Conservation (phyloP, 345 rosid species). For the Salix dunnii region DNA sequence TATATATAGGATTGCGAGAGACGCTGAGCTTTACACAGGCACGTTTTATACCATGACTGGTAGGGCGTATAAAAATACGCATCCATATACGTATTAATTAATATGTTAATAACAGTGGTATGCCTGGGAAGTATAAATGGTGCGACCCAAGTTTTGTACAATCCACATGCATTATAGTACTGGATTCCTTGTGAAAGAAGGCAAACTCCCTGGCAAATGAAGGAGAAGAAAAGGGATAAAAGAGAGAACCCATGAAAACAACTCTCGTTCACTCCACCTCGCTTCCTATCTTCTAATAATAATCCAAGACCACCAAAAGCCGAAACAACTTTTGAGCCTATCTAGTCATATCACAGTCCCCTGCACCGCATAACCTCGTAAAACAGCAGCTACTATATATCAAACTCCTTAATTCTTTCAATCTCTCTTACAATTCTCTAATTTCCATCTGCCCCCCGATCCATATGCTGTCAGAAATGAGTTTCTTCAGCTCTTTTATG, state of each 20-base stretch:
- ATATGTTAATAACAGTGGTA: background rate
- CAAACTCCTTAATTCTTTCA: background rate
- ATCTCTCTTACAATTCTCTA: background rate
- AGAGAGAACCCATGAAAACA: background rate
- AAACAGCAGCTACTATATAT: background rate
- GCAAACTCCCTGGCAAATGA: background rate
- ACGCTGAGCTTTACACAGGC: too few relatives aligned
- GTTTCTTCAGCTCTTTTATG: background rate
- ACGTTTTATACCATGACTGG: too few relatives aligned
- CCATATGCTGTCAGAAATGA: background rate
- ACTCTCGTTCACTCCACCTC: constrained; percentile 20
- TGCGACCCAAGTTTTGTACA: constrained; percentile 25
- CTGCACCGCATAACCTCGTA: constrained; percentile 22
- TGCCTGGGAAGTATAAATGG: background rate
- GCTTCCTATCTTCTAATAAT: background rate
- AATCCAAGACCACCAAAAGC: background rate
- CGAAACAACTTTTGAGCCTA: background rate
- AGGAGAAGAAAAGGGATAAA: background rate
- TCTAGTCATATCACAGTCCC: background rate
- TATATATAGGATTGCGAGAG: too few relatives aligned
- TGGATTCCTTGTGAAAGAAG: constrained; percentile 19
- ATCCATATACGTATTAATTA: background rate
- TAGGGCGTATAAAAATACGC: too few relatives aligned
- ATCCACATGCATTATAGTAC: constrained; percentile 27
- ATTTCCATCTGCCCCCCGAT: background rate